These are phyloP conservation scores for Balamuthia mandrillaris DNA, from an alignment of 208 protist species.

Conservation along the genomic window DNA sequence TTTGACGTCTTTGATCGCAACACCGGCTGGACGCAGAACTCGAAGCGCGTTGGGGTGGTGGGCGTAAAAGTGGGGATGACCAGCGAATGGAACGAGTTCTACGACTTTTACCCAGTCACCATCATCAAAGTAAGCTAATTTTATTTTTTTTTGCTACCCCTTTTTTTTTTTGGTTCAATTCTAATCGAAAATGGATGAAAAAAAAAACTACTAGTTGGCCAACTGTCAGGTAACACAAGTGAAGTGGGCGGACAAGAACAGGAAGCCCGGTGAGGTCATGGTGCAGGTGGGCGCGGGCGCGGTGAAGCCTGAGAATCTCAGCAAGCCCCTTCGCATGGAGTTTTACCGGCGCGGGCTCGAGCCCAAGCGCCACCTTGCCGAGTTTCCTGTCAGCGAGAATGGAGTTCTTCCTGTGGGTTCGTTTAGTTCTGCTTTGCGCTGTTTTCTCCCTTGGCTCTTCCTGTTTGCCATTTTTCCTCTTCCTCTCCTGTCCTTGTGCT, in stretches of 20 bases:
- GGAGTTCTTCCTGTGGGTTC: slow-evolving; percentile 34
- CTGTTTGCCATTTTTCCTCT: neutral
- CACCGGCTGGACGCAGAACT: neutral
- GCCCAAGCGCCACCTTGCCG: slow-evolving; percentile 40
- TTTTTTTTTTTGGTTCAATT: no score
- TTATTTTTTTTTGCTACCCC: neutral
- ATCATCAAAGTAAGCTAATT: neutral
- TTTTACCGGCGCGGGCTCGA: slow-evolving; percentile 19
- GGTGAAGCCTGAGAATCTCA: slow-evolving; percentile 25
- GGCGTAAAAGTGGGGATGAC: neutral
- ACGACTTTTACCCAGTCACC: neutral
- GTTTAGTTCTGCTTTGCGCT: neutral
- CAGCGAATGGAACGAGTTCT: neutral
- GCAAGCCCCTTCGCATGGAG: slow-evolving; percentile 27
- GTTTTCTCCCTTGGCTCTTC: neutral
- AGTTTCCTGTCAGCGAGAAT: slow-evolving; percentile 50
- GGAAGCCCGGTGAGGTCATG: neutral
- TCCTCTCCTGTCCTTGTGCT: neutral
- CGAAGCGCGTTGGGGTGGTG: neutral
- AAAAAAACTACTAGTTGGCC: neutral
- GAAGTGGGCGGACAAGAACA: slow-evolving; percentile 32
- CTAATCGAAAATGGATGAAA: neutral
- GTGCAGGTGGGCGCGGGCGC: slow-evolving; percentile 51
- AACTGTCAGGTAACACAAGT: slow-evolving; percentile 52
- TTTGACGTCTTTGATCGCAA: neutral